Evolutionary conservation across 148 eudicot genomes (phyloP).

Genomic region (Selenicereus undatus): DNA sequence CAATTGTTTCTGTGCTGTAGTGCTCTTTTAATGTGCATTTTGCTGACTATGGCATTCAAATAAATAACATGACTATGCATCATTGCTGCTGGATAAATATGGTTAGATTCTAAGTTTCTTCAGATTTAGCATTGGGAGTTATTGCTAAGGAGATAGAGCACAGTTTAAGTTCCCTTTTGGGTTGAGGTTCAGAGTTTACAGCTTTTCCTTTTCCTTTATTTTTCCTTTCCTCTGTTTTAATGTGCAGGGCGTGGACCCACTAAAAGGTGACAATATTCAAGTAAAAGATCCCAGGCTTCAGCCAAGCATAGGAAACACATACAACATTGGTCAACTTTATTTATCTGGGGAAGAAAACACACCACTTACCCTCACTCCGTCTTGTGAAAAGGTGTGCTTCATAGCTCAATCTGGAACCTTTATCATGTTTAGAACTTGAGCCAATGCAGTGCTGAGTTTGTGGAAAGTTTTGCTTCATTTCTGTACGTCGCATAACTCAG

Average conservation of each 20-base stretch:
- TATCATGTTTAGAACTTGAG: slow-evolving; percentile 8
- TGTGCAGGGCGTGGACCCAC: slow-evolving; percentile 32
- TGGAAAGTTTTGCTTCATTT: background rate
- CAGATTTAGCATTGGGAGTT: background rate
- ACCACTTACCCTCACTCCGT: slow-evolving; percentile 37
- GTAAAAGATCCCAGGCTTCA: slow-evolving; percentile 24
- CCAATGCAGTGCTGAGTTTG: background rate
- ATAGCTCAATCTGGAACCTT: background rate
- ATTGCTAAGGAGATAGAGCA: background rate
- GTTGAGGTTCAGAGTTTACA: slow-evolving; percentile 9
- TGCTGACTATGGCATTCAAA: background rate
- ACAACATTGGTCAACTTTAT: slow-evolving; percentile 44
- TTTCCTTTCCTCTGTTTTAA: background rate
- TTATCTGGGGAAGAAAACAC: slow-evolving; percentile 69
- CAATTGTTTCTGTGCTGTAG: background rate
- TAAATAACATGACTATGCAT: no score
- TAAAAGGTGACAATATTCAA: slow-evolving; percentile 25
- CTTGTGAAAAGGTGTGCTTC: slow-evolving; percentile 52
- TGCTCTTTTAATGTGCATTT: background rate
- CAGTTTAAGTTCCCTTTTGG: slow-evolving; percentile 5
- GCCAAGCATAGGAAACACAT: slow-evolving; percentile 34
- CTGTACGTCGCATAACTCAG: background rate
- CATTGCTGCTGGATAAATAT: no score
- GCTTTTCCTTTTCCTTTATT: background rate
- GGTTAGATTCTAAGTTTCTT: background rate